phyloP scores from a whole-genome alignment of 2,329 filamentous ascomycete genomes.

The Amauroascus verrucosus region DNA sequence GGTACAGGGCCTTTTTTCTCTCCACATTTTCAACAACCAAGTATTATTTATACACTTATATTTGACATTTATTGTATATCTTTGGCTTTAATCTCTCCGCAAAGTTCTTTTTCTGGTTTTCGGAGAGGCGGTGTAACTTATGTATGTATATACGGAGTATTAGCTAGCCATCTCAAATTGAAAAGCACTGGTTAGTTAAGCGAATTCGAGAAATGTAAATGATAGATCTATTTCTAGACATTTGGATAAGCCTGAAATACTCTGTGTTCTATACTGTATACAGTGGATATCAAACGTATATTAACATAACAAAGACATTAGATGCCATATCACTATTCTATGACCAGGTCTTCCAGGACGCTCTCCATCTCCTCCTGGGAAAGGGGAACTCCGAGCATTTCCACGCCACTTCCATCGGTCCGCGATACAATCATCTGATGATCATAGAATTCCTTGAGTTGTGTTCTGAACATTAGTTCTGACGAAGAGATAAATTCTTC shows the following conservation, averaged over 20 bases:
- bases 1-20: too few species aligned
- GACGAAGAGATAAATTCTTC: slow-evolving; percentile 96
- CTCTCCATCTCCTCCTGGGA: slow-evolving; percentile 78
- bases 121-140: too few species aligned
- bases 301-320: background rate
- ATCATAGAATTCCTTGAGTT: slow-evolving; percentile 96
- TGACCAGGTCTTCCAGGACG: slow-evolving; percentile 65
- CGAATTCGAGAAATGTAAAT: too few species aligned
- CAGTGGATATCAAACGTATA: slow-evolving; percentile 6
- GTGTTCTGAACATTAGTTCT: slow-evolving; percentile 86
- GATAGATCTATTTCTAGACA: background rate
- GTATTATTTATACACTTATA: too few species aligned
- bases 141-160: too few species aligned
- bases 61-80: too few species aligned
- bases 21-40: too few species aligned
- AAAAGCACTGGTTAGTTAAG: too few species aligned
- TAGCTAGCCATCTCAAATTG: too few species aligned
- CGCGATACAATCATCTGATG: slow-evolving; percentile 92
- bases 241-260: background rate
- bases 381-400: slow-evolving; percentile 76
- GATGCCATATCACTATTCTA: slow-evolving; percentile 22
- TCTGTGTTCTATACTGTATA: background rate
- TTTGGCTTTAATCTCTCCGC: too few species aligned
- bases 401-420: slow-evolving; percentile 75
- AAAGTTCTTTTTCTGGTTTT: too few species aligned